phyloP scores from a whole-genome alignment of 2,329 filamentous ascomycete species.

The Allantophomopsis lycopodina region DNA sequence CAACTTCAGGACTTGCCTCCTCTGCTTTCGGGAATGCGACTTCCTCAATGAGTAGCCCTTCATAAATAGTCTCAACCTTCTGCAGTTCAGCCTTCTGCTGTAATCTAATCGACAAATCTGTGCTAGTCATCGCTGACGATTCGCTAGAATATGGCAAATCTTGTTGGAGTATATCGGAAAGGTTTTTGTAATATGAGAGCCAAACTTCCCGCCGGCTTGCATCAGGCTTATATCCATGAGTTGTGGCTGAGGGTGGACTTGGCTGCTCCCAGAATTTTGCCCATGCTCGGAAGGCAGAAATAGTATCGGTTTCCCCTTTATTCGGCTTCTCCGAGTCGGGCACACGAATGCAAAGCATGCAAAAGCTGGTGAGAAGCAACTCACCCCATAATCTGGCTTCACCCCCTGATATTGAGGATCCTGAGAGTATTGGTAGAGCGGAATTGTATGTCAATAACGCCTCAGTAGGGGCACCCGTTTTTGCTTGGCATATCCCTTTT shows the following conservation, averaged over 20 bases:
- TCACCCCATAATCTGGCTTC: constrained; percentile 72
- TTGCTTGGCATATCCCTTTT: constrained; percentile 49
- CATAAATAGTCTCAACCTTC: constrained; percentile 66
- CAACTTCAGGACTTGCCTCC: constrained; percentile 65
- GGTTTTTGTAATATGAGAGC: constrained; percentile 69
- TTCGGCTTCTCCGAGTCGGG: constrained; percentile 35
- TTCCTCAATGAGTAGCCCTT: constrained; percentile 63
- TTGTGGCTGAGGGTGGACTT: constrained; percentile 30
- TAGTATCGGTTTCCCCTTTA: constrained; percentile 35
- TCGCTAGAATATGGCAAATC: constrained; percentile 44
- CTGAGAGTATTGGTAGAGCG: constrained; percentile 47
- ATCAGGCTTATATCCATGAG: constrained; percentile 42
- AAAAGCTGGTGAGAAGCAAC: constrained; percentile 61
- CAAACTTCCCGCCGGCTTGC: constrained; percentile 58
- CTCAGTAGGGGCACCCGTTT: constrained; percentile 33
- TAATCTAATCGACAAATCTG: constrained; percentile 38
- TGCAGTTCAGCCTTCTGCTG: constrained; percentile 68
- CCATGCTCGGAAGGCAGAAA: constrained; percentile 53
- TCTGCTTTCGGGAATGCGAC: constrained; percentile 76
- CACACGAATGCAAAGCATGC: constrained; percentile 51
- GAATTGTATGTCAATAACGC: constrained; percentile 55
- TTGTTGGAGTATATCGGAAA: constrained; percentile 63
- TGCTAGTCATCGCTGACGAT: constrained; percentile 22
- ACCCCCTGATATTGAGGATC: constrained; percentile 36
- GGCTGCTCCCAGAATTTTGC: constrained; percentile 49